Conservation (phyloP, 1,284 basidiomycete genomes). For the Pterula multifida region DNA sequence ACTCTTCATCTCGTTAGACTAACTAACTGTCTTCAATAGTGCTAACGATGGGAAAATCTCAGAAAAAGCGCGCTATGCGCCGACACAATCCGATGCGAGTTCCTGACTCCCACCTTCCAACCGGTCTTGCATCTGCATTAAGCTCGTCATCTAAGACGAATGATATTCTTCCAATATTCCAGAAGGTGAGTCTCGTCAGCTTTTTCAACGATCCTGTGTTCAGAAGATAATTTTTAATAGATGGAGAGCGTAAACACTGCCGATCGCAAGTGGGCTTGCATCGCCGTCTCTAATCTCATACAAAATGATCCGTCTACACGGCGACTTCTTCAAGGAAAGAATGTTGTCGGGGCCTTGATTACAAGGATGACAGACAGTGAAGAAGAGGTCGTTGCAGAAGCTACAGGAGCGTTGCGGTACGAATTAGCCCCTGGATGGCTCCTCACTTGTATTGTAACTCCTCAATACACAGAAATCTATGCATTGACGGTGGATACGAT, state of each 20-base stretch:
- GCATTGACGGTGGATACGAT: constrained; percentile 88
- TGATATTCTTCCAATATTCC: constrained; percentile 74
- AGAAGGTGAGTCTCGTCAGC: constrained; percentile 45
- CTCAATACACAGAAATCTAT: constrained; percentile 58
- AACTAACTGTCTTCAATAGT: too few species aligned
- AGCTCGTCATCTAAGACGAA: constrained; percentile 64
- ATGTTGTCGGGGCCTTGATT: constrained; percentile 80
- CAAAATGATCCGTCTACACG: constrained; percentile 82
- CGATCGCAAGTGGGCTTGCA: constrained; percentile 88
- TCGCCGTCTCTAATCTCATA: constrained; percentile 83
- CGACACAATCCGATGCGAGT: constrained; percentile 87
- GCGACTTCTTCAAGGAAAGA: constrained; percentile 80
- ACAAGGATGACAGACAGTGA: constrained; percentile 73
- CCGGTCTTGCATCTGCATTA: constrained; percentile 60
- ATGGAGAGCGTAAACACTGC: constrained; percentile 62
- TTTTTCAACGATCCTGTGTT: constrained; percentile 5
- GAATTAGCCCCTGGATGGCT: constrained; percentile 11
- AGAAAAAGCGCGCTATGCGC: constrained; percentile 69
- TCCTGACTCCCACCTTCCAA: constrained; percentile 78
- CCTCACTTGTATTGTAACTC: constrained; percentile 4
- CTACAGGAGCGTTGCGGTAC: constrained; percentile 73
- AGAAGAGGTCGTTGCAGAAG: constrained; percentile 81
- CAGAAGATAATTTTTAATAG: constrained; percentile 23
- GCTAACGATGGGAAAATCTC: constrained; percentile 75
- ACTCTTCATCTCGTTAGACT: too few species aligned